Base-by-base conservation (phyloP, 371 early-diverging fungal species). In the Lichtheimia ornata region DNA sequence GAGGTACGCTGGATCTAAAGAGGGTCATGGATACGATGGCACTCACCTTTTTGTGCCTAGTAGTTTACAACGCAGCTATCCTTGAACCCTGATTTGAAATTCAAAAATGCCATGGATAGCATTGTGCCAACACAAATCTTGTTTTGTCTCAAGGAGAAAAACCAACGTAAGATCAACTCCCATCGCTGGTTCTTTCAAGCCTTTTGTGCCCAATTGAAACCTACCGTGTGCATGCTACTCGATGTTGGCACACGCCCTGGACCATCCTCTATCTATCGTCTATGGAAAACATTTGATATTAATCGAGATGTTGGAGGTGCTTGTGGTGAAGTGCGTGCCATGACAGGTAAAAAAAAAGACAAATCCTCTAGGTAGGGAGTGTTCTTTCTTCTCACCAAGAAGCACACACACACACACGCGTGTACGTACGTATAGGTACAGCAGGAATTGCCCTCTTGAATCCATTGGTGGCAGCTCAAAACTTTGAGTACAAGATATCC, bases 171-270 rank as follows among this genome's bases (percentile, higher is more conserved):
- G 79, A 92, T 97, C 81, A 96, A 97, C 74, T 94, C 94, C 6
- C 97, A 97, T 67, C 88, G 95, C n/a, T 97, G 97, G 97, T 94
- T 95, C 82, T 96, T 97, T 71, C 94, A 95, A 67, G 95, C 96
- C 12, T 89, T 97, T 65, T 88, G 95, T 40, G 85, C 87, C n/a
- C 64, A 93, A 40, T 59, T 97, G 57, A 81, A 88, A 43, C 97
- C 97, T 12, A 89, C 92, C 47, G 87, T 96, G 15, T 93, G 93
- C 71, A 87, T 96, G 45, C 81, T 96, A 13, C 79, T 97, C 57
- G 97, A 97, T 69, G 96, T 96, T 25, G 97, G 97, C 4, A 97
- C 97, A 18, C 88, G 89, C 59, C 96, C 97, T 3, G 84, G 88
- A 5, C 83, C 83, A 25, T 84, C 84, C 4, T 91, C 97, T 0